Evolutionary conservation across 371 early-diverging fungal genomes (phyloP).

Genomic region (Nosema muscidifuracis): DNA sequence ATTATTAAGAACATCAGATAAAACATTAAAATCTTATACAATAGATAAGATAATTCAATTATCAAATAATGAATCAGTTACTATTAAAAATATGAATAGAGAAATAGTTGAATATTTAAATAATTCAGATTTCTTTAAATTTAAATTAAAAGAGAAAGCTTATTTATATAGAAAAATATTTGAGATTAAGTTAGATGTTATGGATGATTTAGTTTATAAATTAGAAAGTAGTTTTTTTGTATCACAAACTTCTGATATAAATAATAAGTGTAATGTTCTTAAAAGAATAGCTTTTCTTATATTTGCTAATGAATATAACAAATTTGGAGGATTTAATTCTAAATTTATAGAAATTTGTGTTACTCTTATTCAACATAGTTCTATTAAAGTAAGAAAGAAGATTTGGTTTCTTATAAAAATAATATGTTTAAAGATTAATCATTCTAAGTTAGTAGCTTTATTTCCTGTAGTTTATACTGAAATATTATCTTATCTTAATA

Average conservation of each 20-base stretch:
- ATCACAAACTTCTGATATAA: conserved; percentile 43
- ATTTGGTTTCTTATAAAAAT: conserved; percentile 39
- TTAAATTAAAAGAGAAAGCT: conserved; percentile 36
- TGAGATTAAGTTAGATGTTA: conserved; percentile 32
- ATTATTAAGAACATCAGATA: background rate
- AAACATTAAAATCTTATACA: background rate
- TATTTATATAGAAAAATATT: conserved; percentile 34
- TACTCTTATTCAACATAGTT: background rate
- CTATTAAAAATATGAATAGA: conserved; percentile 36
- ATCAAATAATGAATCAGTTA: background rate
- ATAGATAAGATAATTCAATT: background rate
- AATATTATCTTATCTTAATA: background rate
- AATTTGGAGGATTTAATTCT: conserved; percentile 31
- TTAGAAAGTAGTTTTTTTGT: conserved; percentile 49
- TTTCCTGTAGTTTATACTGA: conserved; percentile 52
- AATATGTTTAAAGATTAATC: conserved; percentile 44
- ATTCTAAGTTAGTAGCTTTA: conserved; percentile 38
- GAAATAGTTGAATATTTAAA: conserved; percentile 45
- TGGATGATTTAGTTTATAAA: conserved; percentile 41
- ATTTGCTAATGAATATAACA: conserved; percentile 34
- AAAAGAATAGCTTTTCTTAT: conserved; percentile 52
- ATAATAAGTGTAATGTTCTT: conserved; percentile 30
- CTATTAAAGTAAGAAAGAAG: conserved; percentile 28
- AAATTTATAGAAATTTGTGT: conserved; percentile 40
- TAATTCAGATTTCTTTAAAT: conserved; percentile 47